Evolutionary conservation across 2,329 filamentous ascomycete genomes (phyloP), one percentile per base, ranked within the genome.

Genomic region (Fusarium tanahbumbuense): DNA sequence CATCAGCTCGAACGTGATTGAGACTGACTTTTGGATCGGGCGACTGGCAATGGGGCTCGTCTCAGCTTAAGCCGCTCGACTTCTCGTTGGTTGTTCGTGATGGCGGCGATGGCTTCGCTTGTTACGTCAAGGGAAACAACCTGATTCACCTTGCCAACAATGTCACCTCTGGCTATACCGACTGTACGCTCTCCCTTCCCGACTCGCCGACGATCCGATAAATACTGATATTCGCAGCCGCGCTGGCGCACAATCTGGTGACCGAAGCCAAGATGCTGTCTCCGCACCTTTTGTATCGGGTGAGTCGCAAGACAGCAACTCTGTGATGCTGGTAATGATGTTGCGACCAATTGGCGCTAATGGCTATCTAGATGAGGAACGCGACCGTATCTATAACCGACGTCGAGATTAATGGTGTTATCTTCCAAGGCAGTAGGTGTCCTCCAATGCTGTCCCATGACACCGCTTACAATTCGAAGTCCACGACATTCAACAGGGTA

Each of bases 41-140:
- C 18, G 12, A 37, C 18, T 71, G 68, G 68, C 22, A 20, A 32
- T 71, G 68, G 68, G 57, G 37, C 2, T 71, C 68, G 0, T 56
- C 60, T 8, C 25, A 32, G 3, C 48, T 71, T 2, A 22, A 63
- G 7, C 42, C 57, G 2, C 48, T 71, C 2, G 42, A 68, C 15
- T 56, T 66, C 2, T 71, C 68, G 1, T 54, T 71, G 2, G 64
- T 71, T 5, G 56, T 68, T 1, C 34, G 27, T 15, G 45, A 48
- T 20, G 60, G 64, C 0, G 40, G 45, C 1, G 34, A 60, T 37
- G 45, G 55, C 3, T 69, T 48, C n/a, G 68, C 68, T 2, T 71
- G 68, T 32, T 71, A 42, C 12, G 47, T 71, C 0, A 48, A 53
- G 0, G 64, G 68, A 5, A 71, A 71, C 11, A 69, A 71, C 25